A percentile compares a stretch with the other conserved stretches of the same genome.
phyloP scores from a whole-genome alignment of 495 filamentous ascomycete species.

The Penicillium longicatenatum region DNA sequence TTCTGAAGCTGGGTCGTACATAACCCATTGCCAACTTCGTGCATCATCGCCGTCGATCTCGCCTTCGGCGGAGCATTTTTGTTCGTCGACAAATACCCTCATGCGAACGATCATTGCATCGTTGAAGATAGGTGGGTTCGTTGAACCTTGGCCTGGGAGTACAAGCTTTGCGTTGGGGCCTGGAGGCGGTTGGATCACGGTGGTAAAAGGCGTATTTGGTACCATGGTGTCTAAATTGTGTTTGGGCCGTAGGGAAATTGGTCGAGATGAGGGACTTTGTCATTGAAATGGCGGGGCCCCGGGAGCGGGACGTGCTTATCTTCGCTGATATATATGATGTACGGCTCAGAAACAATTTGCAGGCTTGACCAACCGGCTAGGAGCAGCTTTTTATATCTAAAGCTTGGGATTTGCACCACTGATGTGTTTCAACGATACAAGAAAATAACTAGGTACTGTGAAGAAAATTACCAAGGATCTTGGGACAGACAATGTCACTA shows the following conservation, averaged over 20 bases:
- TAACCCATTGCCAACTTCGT: slow-evolving; percentile 79
- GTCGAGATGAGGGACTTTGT: no score
- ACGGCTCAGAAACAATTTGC: background rate
- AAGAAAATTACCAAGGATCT: no score
- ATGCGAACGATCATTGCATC: slow-evolving; percentile 80
- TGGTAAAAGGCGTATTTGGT: slow-evolving; percentile 15
- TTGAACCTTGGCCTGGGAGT: slow-evolving; percentile 29
- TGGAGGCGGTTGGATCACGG: slow-evolving; percentile 28
- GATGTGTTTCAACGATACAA: background rate
- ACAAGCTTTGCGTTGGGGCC: slow-evolving; percentile 15
- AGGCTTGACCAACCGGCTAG: background rate
- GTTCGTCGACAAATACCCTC: slow-evolving; percentile 77
- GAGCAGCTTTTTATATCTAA: background rate
- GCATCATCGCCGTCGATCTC: slow-evolving; percentile 82
- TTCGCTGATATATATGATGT: no score
- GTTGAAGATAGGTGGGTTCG: slow-evolving; percentile 60
- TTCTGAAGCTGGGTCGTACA: slow-evolving; percentile 46
- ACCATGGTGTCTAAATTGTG: background rate
- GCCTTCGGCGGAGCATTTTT: slow-evolving; percentile 61
- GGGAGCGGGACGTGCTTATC: background rate
- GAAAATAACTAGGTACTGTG: no score
- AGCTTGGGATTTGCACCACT: background rate
- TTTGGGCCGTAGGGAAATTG: no score
- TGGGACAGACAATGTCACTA: background rate
- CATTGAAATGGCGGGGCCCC: background rate